These are phyloP conservation scores for Kockovaella imperatae DNA, from an alignment of 768 basidiomycete species.

Conservation along the genomic window DNA sequence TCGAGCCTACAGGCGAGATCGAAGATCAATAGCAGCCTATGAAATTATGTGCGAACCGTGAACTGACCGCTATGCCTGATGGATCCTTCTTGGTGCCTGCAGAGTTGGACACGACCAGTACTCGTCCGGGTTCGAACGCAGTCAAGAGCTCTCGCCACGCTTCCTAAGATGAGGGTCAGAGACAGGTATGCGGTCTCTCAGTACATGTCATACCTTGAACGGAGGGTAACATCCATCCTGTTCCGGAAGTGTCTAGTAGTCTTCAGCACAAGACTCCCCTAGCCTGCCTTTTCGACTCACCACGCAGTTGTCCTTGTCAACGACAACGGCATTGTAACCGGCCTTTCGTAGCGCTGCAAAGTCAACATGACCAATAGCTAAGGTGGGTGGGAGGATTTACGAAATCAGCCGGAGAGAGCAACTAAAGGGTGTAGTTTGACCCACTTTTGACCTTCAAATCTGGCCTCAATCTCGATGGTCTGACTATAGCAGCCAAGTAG, in stretches of 20 bases:
- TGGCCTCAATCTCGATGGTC: constrained; percentile 26
- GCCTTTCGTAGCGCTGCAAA: constrained; percentile 52
- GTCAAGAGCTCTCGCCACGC: constrained; percentile 65
- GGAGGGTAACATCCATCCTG: constrained; percentile 68
- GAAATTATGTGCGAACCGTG: constrained; percentile 1
- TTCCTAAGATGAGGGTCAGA: constrained; percentile 1
- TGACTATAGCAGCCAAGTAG: constrained; percentile 25
- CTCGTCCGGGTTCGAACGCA: constrained; percentile 66
- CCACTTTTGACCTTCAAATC: constrained; percentile 32
- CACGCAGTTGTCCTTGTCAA: constrained; percentile 97
- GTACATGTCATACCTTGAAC: constrained; percentile 53
- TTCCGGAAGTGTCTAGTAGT: constrained; percentile 66
- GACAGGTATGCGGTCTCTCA: not conserved
- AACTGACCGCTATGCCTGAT: constrained; percentile 65
- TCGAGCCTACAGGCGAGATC: constrained; percentile 58
- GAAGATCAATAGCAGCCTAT: not conserved
- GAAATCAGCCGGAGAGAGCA: not conserved
- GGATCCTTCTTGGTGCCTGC: constrained; percentile 68
- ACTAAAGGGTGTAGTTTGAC: constrained; percentile 4
- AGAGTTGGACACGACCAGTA: constrained; percentile 90
- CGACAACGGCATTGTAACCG: constrained; percentile 81
- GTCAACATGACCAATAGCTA: constrained; percentile 39
- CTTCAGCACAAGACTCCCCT: not conserved
- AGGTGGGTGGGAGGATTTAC: not conserved
- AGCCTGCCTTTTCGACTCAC: constrained; percentile 49